phyloP scores from a whole-genome alignment of 139 green algal genomes.

The Coccomyxa sp. region DNA sequence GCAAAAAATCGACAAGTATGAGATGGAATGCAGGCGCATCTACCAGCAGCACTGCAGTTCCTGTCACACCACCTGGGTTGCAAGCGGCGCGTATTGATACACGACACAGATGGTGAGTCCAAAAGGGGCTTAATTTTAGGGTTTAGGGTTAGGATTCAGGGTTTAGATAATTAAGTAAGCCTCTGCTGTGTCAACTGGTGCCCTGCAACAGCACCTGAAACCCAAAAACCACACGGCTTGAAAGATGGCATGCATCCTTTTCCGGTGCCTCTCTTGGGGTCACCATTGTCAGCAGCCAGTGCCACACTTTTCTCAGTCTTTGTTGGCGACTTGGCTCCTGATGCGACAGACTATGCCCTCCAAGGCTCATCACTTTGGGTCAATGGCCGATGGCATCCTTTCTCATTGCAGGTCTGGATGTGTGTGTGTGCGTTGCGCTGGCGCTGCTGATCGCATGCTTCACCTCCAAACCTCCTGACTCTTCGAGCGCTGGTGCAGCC shows the following conservation, averaged over 20 bases:
- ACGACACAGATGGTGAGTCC: slow-evolving; percentile 37
- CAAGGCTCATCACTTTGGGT: neutral
- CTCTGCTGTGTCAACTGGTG: neutral
- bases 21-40: slow-evolving; percentile 14
- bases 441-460: slow-evolving; percentile 60
- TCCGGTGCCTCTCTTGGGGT: neutral
- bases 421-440: slow-evolving; percentile 48
- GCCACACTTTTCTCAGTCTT: too few relatives aligned
- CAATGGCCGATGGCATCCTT: neutral
- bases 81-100: slow-evolving; percentile 39
- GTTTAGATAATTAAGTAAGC: neutral
- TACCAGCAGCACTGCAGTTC: slow-evolving; percentile 44
- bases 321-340: too few relatives aligned
- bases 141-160: neutral
- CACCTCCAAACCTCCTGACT: too few relatives aligned
- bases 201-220: neutral
- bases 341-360: neutral
- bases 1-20: neutral
- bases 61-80: slow-evolving; percentile 30
- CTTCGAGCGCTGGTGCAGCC: too few relatives aligned
- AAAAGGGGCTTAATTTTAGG: too few relatives aligned
- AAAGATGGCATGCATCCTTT: neutral
- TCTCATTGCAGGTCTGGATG: slow-evolving; percentile 39
- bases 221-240: neutral
- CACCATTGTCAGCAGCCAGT: neutral